Base-by-base conservation (phyloP, 257 asterid species). In the Mentha longifolia region DNA sequence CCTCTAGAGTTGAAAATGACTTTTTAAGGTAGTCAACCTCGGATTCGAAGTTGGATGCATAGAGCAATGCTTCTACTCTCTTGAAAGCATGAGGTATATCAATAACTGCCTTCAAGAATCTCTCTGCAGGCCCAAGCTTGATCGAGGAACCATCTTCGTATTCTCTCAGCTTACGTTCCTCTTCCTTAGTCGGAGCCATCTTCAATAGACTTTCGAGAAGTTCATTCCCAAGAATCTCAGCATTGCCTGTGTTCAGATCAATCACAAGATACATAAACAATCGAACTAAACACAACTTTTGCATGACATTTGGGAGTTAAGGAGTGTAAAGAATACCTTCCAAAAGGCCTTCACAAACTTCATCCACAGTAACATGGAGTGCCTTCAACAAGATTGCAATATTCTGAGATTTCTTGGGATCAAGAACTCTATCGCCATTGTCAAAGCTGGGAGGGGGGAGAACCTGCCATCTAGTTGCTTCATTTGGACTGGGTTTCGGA, bases 131-230 rank as follows among this genome's bases (percentile, higher is more conserved):
- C 31, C 98, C 97, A 68, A 89, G 95, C 81, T 92, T 92, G 65
- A 73, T 16, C 7, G 87, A 91, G 49, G 98, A 88, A 74, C 87
- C 94, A 30, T 88, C 96, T 77, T 71, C 81, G 79, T 76, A 83
- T 51, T 84, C 98, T 73, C 78, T 86, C 33, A 95, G 85, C 79
- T 95, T 95, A 15, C 89, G 89, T 78, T 95, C 97, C 75, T 92
- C 99, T 71, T 92, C 99, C 84, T 88, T 85, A 6, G 85, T 86
- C 10, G 99, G 99, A 75, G 94, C 96, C 99, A 95, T 95, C 87
- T 89, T 92, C 88, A 92, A 60, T 68, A 95, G 82, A 80, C 89
- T 88, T 82, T 95, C 98, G 0, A 95, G 96, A 77, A 92, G 95
- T 54, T 95, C 99, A 0, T 92, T 77, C 51, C 98, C 96, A 55